A percentile compares a stretch with the other conserved stretches of the same genome.
phyloP scores from a whole-genome alignment of 108 stramenopile species.

The Conticribra guillardii region DNA sequence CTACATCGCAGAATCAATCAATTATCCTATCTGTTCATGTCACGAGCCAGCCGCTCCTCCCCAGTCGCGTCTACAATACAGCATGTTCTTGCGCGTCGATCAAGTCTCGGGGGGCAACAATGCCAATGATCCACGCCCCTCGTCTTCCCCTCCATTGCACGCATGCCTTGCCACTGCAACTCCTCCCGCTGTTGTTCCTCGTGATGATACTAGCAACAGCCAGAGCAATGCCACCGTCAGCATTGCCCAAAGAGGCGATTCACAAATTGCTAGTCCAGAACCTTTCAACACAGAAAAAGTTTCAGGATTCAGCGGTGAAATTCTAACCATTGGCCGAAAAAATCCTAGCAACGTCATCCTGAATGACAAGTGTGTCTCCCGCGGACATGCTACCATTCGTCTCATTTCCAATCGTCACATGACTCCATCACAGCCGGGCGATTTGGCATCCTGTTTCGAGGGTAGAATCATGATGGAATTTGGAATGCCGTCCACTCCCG shows the following conservation, averaged over 20 bases:
- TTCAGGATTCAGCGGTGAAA: no score
- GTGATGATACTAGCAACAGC: not conserved
- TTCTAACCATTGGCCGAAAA: slow-evolving; percentile 45
- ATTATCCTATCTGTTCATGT: no score
- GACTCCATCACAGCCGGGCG: no score
- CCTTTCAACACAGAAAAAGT: no score
- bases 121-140: slow-evolving; percentile 12
- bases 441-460: no score
- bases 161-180: slow-evolving; percentile 45
- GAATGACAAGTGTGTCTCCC: slow-evolving; percentile 55
- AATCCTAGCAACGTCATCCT: slow-evolving; percentile 19
- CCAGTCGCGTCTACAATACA: no score
- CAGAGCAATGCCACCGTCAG: not conserved
- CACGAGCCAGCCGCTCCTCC: no score
- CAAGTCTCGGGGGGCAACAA: slow-evolving; percentile 31
- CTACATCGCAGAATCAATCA: no score
- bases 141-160: slow-evolving; percentile 27
- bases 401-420: slow-evolving; percentile 26
- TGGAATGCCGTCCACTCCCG: slow-evolving; percentile 30
- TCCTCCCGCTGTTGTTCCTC: no score
- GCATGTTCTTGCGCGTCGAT: slow-evolving; percentile 48
- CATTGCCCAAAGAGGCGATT: not conserved
- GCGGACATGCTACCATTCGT: slow-evolving; percentile 38
- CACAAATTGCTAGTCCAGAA: no score
- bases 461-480: slow-evolving; percentile 30